Evolutionary conservation across 805 yeast species (phyloP), one percentile per base, ranked within the genome.

Genomic region (Kluyveromyces wickerhamii): DNA sequence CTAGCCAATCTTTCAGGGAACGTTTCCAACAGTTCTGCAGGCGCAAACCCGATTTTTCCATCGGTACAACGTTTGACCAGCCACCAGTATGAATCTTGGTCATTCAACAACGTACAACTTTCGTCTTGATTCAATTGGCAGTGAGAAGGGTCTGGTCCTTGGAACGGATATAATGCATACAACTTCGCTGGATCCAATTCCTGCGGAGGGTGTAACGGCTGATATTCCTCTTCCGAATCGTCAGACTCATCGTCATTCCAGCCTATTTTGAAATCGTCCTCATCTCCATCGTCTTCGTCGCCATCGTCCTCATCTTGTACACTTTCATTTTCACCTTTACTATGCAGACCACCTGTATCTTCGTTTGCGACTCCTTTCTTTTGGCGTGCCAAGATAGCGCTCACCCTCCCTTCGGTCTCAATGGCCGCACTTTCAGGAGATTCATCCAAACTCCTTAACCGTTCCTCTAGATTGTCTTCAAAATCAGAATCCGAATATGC

Each of bases 21-120:
- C 0, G 95, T 85, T 58, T 92, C 98, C 23, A 92, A 63, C 38
- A 92, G 76, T 56, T 92, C 98, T 1, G 96, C 97, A 1, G 98
- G 98, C 2, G 94, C 94, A 64, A 88, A 92, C 1, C 98, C 98
- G 35, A 89, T 77, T 45, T 77, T 71, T 3, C 78, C 78, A 52
- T 77, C 82, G 29, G 54, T 58, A 27, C 66, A 65, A 40, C 67
- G 54, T 48, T 71, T 57, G 46, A 92, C 89, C 8, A 89, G 65
- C 97, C 98, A 92, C 98, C 98, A 92, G 60, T 92, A 92, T 41
- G 84, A 72, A 59, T 92, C 96, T 32, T 82, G 78, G 52, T 92
- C 98, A 52, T 86, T 87, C 22, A 92, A 62, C 13, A 92, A 62
- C 28, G 72, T 65, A 43, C 94, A 89, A 2, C 94, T 78, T 48